Evolutionary conservation across 2,329 filamentous ascomycete species (phyloP).

Genomic region (Diaporthe helianthi): DNA sequence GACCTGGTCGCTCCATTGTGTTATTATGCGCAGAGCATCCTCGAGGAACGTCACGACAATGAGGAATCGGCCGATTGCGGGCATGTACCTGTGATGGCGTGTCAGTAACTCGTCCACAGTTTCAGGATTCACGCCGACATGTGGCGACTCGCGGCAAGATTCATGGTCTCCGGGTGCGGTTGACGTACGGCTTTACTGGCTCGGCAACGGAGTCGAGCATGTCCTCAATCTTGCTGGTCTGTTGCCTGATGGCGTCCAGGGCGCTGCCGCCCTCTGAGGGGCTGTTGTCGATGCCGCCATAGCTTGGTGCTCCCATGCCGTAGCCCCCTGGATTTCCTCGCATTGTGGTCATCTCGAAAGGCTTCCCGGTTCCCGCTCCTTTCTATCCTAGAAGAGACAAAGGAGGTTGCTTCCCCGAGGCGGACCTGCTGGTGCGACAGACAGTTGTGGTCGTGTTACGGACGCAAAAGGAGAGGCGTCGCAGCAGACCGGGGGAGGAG

Average conservation of each 20-base stretch:
- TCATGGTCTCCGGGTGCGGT: conserved; percentile 15
- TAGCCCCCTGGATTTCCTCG: conserved; percentile 35
- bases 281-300: conserved; percentile 74
- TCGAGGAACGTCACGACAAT: conserved; percentile 99
- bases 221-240: conserved; percentile 99
- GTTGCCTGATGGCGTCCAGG: conserved; percentile 87
- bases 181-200: conserved; percentile 89
- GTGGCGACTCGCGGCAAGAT: background rate
- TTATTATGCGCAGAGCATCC: conserved; percentile 93
- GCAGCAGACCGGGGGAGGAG: conserved; percentile 16
- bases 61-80: conserved; percentile 93
- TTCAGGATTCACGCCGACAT: background rate
- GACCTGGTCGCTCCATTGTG: conserved; percentile 96
- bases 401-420: background rate
- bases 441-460: conserved; percentile 5
- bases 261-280: conserved; percentile 72
- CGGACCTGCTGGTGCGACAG: conserved; percentile 28
- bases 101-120: conserved; percentile 37
- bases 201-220: conserved; percentile 85
- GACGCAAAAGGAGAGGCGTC: conserved; percentile 8
- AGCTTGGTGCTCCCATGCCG: conserved; percentile 59
- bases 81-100: conserved; percentile 74
- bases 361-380: background rate
- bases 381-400: background rate
- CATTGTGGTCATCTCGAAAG: conserved; percentile 33